These are phyloP conservation scores for Petunia secreta DNA, from an alignment of 257 asterid genomes.

Conservation along the genomic window DNA sequence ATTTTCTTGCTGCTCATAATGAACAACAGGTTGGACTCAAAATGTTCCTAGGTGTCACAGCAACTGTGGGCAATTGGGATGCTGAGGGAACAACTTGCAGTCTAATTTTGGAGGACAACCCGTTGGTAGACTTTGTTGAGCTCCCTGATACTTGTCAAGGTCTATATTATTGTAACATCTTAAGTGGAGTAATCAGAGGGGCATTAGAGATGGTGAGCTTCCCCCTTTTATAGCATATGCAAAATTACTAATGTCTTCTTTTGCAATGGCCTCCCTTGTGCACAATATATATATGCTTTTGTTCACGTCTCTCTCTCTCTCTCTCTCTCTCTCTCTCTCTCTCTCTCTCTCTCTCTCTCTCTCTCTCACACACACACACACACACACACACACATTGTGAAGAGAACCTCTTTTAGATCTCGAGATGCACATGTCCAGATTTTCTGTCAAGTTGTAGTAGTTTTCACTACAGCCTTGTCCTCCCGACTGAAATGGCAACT, in stretches of 20 bases:
- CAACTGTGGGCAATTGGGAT: constrained; percentile 84
- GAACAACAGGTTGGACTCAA: constrained; percentile 86
- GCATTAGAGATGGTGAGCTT: constrained; percentile 94
- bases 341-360: too few species aligned
- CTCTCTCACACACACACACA: background rate
- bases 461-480: background rate
- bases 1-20: background rate
- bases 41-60: constrained; percentile 90
- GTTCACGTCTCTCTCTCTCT: background rate
- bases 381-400: background rate
- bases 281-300: background rate
- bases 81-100: constrained; percentile 95
- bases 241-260: background rate
- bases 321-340: background rate
- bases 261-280: background rate
- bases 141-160: constrained; percentile 99
- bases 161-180: constrained; percentile 84
- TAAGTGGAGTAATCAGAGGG: constrained; percentile 94
- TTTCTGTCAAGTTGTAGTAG: background rate
- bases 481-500: background rate
- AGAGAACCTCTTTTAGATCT: background rate
- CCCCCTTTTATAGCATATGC: background rate
- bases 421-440: background rate
- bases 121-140: constrained; percentile 95
- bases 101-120: constrained; percentile 90